Conservation (phyloP, 495 filamentous ascomycete genomes). For the Aspergillus funiculosus region DNA sequence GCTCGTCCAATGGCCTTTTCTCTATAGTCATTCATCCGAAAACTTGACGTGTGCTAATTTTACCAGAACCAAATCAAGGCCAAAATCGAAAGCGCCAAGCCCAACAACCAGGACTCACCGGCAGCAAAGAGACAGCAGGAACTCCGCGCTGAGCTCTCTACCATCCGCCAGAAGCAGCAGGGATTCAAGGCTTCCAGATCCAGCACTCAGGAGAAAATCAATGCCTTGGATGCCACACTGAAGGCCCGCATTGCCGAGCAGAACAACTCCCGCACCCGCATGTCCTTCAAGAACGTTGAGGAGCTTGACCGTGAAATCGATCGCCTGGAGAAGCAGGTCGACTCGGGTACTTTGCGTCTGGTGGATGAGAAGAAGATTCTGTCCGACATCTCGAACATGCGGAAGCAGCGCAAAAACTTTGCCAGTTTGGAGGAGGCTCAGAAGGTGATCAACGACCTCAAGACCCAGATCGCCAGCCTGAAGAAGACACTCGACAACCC, state of each 20-base stretch:
- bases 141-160: slow-evolving; percentile 61
- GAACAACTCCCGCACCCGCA: slow-evolving; percentile 69
- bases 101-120: slow-evolving; percentile 69
- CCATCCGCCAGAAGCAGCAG: slow-evolving; percentile 75
- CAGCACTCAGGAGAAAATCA: slow-evolving; percentile 77
- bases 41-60: slow-evolving; percentile 16
- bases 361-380: slow-evolving; percentile 97
- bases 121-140: slow-evolving; percentile 72
- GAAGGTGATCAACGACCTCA: slow-evolving; percentile 77
- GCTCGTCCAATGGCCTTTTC: neutral
- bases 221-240: slow-evolving; percentile 72
- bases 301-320: slow-evolving; percentile 81
- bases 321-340: slow-evolving; percentile 73
- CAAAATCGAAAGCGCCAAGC: slow-evolving; percentile 73
- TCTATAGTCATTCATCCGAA: neutral
- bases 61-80: slow-evolving; percentile 72
- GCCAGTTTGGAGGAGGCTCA: slow-evolving; percentile 72
- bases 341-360: slow-evolving; percentile 80
- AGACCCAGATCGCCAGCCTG: slow-evolving; percentile 76
- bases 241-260: slow-evolving; percentile 77
- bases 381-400: slow-evolving; percentile 68
- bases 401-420: slow-evolving; percentile 88
- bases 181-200: slow-evolving; percentile 72
- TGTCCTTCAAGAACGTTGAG: slow-evolving; percentile 78
- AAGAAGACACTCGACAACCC: slow-evolving; percentile 84